phyloP scores from a whole-genome alignment of 192 early-diverging fungal species.

The Chytriomyces hyalinus region DNA sequence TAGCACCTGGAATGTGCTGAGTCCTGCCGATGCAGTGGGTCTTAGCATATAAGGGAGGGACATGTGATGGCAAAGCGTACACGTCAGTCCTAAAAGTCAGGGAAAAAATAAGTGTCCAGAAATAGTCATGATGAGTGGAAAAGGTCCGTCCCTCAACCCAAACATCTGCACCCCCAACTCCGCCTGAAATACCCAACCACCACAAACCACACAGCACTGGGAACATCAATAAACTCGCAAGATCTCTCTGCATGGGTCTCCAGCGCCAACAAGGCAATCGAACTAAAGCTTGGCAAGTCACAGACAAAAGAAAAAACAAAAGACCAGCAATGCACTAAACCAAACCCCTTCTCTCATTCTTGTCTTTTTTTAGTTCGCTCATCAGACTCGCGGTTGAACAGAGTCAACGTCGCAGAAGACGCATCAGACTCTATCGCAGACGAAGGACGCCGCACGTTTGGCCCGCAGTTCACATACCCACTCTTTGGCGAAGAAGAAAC shows the following conservation, averaged over 20 bases:
- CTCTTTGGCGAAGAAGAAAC: slow-evolving; percentile 88
- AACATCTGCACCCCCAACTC: no score
- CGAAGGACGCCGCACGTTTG: slow-evolving; percentile 53
- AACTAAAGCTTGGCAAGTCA: slow-evolving; percentile 28
- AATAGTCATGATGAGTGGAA: no score
- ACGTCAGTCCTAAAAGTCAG: no score
- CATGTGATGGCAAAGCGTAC: no score
- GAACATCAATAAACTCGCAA: background rate
- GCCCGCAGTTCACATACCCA: slow-evolving; percentile 85
- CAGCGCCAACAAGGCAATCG: slow-evolving; percentile 15
- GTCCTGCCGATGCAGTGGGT: no score
- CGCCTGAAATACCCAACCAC: no score
- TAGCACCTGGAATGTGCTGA: no score
- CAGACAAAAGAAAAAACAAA: background rate
- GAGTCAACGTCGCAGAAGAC: background rate
- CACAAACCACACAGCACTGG: background rate
- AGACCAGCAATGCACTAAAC: background rate
- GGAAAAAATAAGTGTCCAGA: no score
- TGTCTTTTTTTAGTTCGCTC: background rate
- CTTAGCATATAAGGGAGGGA: no score
- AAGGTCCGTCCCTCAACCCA: no score
- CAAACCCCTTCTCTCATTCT: background rate
- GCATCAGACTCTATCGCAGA: slow-evolving; percentile 3
- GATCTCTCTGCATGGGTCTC: slow-evolving; percentile 12
- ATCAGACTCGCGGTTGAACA: background rate